These are phyloP conservation scores for Salisapilia sapeloensis DNA, from an alignment of 352 stramenopile species.

Conservation along the genomic window DNA sequence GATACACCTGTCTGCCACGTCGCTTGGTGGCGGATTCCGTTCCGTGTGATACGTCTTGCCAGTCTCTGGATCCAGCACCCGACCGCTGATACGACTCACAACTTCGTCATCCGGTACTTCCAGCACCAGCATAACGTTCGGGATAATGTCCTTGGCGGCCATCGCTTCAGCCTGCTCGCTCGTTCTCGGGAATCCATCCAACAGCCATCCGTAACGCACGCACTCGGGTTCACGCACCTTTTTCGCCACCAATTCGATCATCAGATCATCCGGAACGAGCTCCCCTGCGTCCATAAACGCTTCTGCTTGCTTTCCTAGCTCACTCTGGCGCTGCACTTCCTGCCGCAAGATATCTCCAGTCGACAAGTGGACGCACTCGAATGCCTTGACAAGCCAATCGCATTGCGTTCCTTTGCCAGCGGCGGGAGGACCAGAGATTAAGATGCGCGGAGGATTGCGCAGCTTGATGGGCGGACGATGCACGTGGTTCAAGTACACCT, in stretches of 20 bases:
- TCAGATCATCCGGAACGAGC: constrained; percentile 90
- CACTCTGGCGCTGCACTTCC: constrained; percentile 48
- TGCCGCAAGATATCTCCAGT: constrained; percentile 91
- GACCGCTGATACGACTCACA: constrained; percentile 85
- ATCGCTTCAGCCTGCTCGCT: constrained; percentile 63
- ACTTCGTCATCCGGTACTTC: constrained; percentile 91
- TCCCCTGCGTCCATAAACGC: constrained; percentile 83
- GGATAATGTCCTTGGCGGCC: constrained; percentile 41
- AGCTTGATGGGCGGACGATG: constrained; percentile 20
- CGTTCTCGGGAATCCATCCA: constrained; percentile 92
- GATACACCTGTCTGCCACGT: constrained; percentile 44
- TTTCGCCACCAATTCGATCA: constrained; percentile 86
- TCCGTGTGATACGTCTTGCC: constrained; percentile 85
- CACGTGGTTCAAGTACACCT: constrained; percentile 30
- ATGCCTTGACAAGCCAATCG: constrained; percentile 79
- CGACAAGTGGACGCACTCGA: constrained; percentile 88
- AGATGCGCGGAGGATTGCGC: constrained; percentile 39
- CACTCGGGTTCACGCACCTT: constrained; percentile 62
- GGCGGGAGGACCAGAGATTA: constrained; percentile 87
- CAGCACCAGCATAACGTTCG: constrained; percentile 89
- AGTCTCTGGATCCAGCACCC: constrained; percentile 81
- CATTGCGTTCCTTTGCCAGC: constrained; percentile 95
- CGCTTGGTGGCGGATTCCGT: constrained; percentile 50
- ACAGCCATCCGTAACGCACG: constrained; percentile 60
- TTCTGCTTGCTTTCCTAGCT: constrained; percentile 70